phyloP scores from a whole-genome alignment of 1,284 basidiomycete species.

The Ganoderma meredithae region DNA sequence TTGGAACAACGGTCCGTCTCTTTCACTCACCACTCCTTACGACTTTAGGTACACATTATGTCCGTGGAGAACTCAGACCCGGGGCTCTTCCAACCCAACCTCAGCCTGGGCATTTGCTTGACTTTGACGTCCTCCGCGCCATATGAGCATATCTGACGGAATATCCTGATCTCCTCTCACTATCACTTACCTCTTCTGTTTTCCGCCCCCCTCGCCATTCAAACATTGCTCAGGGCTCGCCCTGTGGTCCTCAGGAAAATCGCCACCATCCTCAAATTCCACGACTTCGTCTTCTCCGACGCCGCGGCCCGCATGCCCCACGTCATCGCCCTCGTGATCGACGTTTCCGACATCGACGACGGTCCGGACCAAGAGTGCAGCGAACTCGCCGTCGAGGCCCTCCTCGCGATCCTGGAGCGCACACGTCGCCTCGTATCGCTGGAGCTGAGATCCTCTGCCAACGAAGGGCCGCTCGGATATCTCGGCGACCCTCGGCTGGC shows the following conservation, averaged over 20 bases:
- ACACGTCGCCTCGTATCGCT: neutral
- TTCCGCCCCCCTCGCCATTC: neutral
- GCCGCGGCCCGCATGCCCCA: neutral
- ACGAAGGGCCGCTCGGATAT: neutral
- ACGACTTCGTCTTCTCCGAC: conserved; percentile 3
- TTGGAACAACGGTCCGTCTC: too few relatives aligned
- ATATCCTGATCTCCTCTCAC: neutral
- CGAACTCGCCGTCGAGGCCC: neutral
- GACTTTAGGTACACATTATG: too few relatives aligned
- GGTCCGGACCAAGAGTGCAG: neutral
- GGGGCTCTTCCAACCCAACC: neutral
- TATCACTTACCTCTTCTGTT: neutral
- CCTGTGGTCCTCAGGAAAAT: neutral
- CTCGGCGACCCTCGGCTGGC: neutral
- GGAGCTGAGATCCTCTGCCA: neutral
- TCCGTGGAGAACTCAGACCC: too few relatives aligned
- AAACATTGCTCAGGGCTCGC: neutral
- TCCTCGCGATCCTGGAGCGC: neutral
- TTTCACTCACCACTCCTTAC: too few relatives aligned
- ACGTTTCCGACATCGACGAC: neutral
- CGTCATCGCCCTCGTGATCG: neutral
- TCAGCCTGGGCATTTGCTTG: neutral
- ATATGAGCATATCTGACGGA: neutral
- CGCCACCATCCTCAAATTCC: neutral
- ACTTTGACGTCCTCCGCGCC: neutral